Evolutionary conservation across 2,329 filamentous ascomycete species (phyloP).

Genomic region (Cytospora mali): DNA sequence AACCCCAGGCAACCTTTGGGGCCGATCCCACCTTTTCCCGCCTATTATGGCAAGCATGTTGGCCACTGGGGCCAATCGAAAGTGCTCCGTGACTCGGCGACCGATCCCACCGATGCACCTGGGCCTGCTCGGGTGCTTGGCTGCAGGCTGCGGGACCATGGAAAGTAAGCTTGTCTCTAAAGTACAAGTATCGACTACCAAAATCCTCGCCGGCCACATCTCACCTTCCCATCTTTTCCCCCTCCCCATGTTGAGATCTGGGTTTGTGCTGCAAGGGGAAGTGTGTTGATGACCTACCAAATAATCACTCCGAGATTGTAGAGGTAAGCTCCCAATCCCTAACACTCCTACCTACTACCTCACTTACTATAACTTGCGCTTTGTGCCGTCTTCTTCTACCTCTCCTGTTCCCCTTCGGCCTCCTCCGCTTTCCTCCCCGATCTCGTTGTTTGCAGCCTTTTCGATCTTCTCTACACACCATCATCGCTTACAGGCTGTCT

Average conservation of each 20-base stretch:
- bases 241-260: background rate
- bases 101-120: background rate
- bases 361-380: background rate
- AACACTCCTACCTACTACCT: background rate
- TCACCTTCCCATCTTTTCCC: background rate
- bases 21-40: background rate
- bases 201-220: background rate
- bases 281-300: background rate
- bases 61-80: background rate
- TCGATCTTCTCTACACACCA: background rate
- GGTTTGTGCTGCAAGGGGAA: background rate
- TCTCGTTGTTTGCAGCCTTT: background rate
- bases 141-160: background rate
- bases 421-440: background rate
- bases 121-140: background rate
- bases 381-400: background rate
- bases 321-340: background rate
- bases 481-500: background rate
- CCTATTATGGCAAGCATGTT: background rate
- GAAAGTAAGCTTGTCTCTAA: background rate
- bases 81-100: background rate
- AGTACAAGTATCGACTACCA: background rate
- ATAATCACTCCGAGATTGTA: background rate
- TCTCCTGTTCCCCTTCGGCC: background rate
- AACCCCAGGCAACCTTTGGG: no score